Evolutionary conservation across 202 grass and related monocot genomes (phyloP).

Genomic region (Digitaria exilis): DNA sequence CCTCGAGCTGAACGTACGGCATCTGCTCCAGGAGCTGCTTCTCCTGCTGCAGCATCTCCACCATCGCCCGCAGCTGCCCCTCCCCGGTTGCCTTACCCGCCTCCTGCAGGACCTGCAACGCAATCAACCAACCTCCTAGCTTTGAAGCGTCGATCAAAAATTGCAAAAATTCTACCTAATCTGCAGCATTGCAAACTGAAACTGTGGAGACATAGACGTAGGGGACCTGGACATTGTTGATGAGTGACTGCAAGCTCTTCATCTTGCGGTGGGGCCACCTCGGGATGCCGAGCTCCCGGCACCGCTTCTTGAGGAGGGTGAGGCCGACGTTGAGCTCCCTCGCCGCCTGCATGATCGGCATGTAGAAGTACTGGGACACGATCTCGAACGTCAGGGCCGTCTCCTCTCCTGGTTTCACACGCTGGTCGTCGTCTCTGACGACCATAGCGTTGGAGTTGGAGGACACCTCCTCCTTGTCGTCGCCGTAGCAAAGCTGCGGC

Average conservation of each 20-base stretch:
- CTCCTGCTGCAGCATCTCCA: constrained; percentile 74
- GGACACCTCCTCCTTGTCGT: constrained; percentile 13
- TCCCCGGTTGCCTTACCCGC: constrained; percentile 41
- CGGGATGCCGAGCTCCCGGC: constrained; percentile 74
- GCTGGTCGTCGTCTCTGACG: constrained; percentile 1
- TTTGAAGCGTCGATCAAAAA: not conserved
- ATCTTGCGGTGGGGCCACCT: constrained; percentile 90
- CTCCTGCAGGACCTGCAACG: constrained; percentile 49
- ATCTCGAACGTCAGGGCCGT: constrained; percentile 49
- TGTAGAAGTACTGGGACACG: constrained; percentile 74
- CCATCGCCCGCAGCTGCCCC: constrained; percentile 44
- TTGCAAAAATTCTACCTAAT: not conserved
- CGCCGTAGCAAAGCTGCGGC: constrained; percentile 5
- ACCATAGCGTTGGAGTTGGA: not conserved
- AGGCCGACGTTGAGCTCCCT: constrained; percentile 75
- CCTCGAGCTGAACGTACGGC: constrained; percentile 57
- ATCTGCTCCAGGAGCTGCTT: constrained; percentile 66
- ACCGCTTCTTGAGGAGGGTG: constrained; percentile 86
- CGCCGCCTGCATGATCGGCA: constrained; percentile 85
- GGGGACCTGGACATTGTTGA: constrained; percentile 76
- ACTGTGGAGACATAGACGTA: not conserved
- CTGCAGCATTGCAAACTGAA: not conserved
- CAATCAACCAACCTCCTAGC: not conserved
- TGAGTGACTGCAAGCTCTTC: constrained; percentile 77
- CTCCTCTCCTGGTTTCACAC: constrained; percentile 42